Evolutionary conservation across 139 green algal species (phyloP).

Genomic region (Tetradesmus lagerheimii): DNA sequence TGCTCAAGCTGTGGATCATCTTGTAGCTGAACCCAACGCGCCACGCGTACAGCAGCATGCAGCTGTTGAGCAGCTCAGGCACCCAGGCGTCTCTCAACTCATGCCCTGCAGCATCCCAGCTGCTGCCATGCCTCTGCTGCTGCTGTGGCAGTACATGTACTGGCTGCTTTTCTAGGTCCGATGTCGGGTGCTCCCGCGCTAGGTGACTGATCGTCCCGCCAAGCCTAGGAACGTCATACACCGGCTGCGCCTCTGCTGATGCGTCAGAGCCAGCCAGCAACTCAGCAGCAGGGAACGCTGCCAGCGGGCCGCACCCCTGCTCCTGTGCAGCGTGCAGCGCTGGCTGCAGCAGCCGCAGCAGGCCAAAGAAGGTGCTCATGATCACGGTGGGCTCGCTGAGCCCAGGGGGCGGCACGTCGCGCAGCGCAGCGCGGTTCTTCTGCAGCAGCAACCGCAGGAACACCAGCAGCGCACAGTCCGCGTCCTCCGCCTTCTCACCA

Average conservation of each 20-base stretch:
- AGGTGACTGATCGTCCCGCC: slow-evolving; percentile 80
- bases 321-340: slow-evolving; percentile 43
- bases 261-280: slow-evolving; percentile 56
- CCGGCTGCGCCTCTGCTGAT: slow-evolving; percentile 31
- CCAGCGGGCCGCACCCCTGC: slow-evolving; percentile 12
- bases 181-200: slow-evolving; percentile 61
- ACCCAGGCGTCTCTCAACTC: slow-evolving; percentile 32
- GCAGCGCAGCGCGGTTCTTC: slow-evolving; percentile 76
- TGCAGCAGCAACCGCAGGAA: slow-evolving; percentile 75
- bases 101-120: not conserved
- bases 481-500: not conserved
- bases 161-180: slow-evolving; percentile 31
- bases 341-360: slow-evolving; percentile 77
- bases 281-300: slow-evolving; percentile 57
- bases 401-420: slow-evolving; percentile 81
- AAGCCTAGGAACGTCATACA: slow-evolving; percentile 51
- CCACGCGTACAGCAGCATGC: slow-evolving; percentile 84
- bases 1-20: slow-evolving; percentile 46
- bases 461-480: slow-evolving; percentile 49
- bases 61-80: slow-evolving; percentile 71
- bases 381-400: slow-evolving; percentile 85
- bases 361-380: slow-evolving; percentile 76
- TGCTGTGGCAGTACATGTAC: slow-evolving; percentile 29
- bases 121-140: slow-evolving; percentile 31
- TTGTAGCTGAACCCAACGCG: slow-evolving; percentile 62